Conservation (phyloP, 2,329 filamentous ascomycete species). For the Trichoderma harzianum region DNA sequence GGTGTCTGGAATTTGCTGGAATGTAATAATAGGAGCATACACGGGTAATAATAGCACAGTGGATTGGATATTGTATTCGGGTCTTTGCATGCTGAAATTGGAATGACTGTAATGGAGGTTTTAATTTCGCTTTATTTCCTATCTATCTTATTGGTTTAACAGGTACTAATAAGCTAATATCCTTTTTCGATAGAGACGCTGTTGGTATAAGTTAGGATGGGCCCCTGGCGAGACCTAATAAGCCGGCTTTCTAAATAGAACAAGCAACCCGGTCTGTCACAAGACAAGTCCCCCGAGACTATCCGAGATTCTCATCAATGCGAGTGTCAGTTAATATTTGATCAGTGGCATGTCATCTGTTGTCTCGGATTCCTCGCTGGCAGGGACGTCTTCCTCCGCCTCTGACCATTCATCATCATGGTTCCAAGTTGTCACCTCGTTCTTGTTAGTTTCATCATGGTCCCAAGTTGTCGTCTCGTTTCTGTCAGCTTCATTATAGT, state of each 20-base stretch:
- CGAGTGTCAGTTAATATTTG: conserved; percentile 8
- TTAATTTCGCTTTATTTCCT: not conserved
- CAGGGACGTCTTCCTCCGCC: not conserved
- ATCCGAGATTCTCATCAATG: not conserved
- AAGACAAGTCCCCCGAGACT: not conserved
- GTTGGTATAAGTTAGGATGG: not conserved
- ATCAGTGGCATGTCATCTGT: not conserved
- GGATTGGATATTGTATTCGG: not conserved
- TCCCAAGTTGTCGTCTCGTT: not conserved
- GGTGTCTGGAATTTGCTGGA: not conserved
- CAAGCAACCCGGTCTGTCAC: not conserved
- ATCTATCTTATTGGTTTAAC: too few relatives aligned
- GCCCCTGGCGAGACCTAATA: not conserved
- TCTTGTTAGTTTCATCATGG: not conserved
- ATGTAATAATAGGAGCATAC: conserved; percentile 1
- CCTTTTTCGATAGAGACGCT: not conserved
- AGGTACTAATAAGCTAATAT: too few relatives aligned
- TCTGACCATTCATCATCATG: not conserved
- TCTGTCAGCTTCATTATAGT: not conserved
- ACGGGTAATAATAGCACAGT: not conserved
- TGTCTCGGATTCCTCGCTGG: not conserved
- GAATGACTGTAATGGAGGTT: not conserved
- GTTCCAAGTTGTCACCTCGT: not conserved
- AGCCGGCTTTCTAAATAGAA: not conserved
- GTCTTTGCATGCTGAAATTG: not conserved